Evolutionary conservation across 805 yeast species (phyloP).

Genomic region (Saturnispora kantuleensis): DNA sequence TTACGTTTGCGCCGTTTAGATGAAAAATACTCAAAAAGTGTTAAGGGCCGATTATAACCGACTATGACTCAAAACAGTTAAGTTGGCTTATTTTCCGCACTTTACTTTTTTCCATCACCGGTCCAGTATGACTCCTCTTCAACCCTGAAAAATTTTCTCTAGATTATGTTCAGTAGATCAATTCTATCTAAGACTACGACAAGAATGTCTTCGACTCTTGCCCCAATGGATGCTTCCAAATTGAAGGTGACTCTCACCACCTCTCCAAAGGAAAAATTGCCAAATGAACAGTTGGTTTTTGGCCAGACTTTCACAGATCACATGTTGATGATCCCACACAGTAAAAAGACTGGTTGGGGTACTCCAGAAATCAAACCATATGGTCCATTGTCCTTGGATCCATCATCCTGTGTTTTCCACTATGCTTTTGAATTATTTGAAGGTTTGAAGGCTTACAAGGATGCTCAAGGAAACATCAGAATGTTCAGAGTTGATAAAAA

Average conservation of each 20-base stretch:
- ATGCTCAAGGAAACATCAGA: constrained; percentile 53
- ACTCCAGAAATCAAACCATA: constrained; percentile 84
- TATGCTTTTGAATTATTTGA: constrained; percentile 93
- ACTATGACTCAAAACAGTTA: no score
- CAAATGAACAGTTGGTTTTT: constrained; percentile 56
- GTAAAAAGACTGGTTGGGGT: constrained; percentile 68
- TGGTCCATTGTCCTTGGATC: constrained; percentile 67
- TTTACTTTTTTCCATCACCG: no score
- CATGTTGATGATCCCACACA: constrained; percentile 85
- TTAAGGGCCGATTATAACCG: constrained; percentile 3
- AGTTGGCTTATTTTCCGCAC: no score
- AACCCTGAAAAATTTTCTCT: not conserved
- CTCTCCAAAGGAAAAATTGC: constrained; percentile 43
- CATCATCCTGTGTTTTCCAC: constrained; percentile 85
- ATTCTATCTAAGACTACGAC: not conserved
- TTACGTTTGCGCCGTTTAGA: constrained; percentile 18
- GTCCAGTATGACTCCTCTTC: no score
- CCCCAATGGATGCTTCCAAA: constrained; percentile 44
- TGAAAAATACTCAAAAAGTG: constrained; percentile 11
- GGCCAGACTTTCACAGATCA: constrained; percentile 79
- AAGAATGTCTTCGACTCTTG: constrained; percentile 10
- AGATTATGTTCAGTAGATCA: constrained; percentile 1
- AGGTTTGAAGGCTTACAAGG: constrained; percentile 88
- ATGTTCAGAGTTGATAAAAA: constrained; percentile 88
- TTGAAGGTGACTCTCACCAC: constrained; percentile 37